Evolutionary conservation across 192 early-diverging fungal species (phyloP).

Genomic region (Dissophora globulifera): DNA sequence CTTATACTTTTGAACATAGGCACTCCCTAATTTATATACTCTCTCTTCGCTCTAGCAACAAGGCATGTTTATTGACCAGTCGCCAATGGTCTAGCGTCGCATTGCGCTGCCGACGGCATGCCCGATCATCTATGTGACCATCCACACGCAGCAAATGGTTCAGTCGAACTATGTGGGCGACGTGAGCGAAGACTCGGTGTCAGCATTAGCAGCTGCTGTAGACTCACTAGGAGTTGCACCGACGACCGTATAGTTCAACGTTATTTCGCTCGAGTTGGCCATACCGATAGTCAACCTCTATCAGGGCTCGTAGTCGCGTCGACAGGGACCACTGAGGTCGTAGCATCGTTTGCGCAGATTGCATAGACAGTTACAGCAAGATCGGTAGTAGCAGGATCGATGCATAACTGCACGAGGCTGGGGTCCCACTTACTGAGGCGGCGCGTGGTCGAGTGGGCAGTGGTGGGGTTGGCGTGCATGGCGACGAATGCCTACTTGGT

Average conservation of each 20-base stretch:
- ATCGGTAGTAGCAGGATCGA: no score
- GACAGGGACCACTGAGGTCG: constrained; percentile 17
- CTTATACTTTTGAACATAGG: neutral
- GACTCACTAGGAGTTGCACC: constrained; percentile 24
- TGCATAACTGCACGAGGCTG: constrained; percentile 10
- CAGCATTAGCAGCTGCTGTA: constrained; percentile 29
- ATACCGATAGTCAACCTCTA: constrained; percentile 19
- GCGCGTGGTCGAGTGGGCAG: constrained; percentile 55
- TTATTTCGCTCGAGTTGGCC: constrained; percentile 12
- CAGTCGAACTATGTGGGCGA: constrained; percentile 7
- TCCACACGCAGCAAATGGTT: constrained; percentile 57
- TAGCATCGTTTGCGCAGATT: constrained; percentile 33
- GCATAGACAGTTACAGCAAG: constrained; percentile 9
- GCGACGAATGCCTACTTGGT: constrained; percentile 64
- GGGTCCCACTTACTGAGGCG: constrained; percentile 38
- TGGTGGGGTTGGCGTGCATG: constrained; percentile 54
- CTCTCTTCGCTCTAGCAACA: no score
- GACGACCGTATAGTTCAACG: constrained; percentile 30
- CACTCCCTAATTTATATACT: no score
- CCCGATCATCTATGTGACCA: constrained; percentile 68
- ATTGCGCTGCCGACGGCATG: constrained; percentile 82
- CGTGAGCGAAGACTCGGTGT: neutral
- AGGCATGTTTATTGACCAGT: constrained; percentile 73
- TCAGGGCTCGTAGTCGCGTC: constrained; percentile 24
- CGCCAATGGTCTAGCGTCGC: constrained; percentile 78